phyloP scores from a whole-genome alignment of 2,329 filamentous ascomycete genomes.

The Colletotrichum noveboracense region DNA sequence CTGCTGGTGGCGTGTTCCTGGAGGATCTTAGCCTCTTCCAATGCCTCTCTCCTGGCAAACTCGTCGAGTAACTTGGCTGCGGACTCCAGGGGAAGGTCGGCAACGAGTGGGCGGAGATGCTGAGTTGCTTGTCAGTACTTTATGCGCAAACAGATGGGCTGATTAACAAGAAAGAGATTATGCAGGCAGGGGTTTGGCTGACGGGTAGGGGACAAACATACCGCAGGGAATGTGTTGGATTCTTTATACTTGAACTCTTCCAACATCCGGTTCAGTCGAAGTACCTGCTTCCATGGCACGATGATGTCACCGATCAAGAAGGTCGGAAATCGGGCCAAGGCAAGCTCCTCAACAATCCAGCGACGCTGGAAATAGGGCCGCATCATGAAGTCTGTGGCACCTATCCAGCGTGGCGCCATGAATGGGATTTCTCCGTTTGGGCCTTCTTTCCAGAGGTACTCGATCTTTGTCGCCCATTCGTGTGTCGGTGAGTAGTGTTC shows the following conservation, averaged over 20 bases:
- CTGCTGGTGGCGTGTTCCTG: constrained; percentile 16
- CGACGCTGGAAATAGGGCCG: constrained; percentile 38
- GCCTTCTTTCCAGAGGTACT: constrained; percentile 28
- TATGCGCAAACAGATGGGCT: not conserved
- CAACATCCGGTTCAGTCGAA: constrained; percentile 36
- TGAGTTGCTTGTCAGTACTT: not conserved
- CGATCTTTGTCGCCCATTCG: constrained; percentile 32
- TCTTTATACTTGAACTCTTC: constrained; percentile 39
- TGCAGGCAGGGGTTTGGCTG: not conserved
- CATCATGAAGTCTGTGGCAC: constrained; percentile 32
- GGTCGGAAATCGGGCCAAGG: constrained; percentile 32
- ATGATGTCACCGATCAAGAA: constrained; percentile 38
- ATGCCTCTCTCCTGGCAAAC: constrained; percentile 22
- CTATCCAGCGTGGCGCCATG: constrained; percentile 25
- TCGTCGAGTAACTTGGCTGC: constrained; percentile 25
- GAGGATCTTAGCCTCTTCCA: constrained; percentile 23
- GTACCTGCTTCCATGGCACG: constrained; percentile 39
- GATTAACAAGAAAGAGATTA: not conserved
- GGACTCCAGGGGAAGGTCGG: constrained; percentile 27
- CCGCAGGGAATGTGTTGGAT: constrained; percentile 33
- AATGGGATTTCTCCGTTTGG: constrained; percentile 26
- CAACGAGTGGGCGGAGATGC: constrained; percentile 23
- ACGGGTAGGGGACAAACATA: not conserved
- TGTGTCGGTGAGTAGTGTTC: constrained; percentile 37
- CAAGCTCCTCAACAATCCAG: constrained; percentile 42